These are phyloP conservation scores for Meyerozyma guilliermondii DNA, from an alignment of 1,139 yeast genomes.

Conservation along the genomic window DNA sequence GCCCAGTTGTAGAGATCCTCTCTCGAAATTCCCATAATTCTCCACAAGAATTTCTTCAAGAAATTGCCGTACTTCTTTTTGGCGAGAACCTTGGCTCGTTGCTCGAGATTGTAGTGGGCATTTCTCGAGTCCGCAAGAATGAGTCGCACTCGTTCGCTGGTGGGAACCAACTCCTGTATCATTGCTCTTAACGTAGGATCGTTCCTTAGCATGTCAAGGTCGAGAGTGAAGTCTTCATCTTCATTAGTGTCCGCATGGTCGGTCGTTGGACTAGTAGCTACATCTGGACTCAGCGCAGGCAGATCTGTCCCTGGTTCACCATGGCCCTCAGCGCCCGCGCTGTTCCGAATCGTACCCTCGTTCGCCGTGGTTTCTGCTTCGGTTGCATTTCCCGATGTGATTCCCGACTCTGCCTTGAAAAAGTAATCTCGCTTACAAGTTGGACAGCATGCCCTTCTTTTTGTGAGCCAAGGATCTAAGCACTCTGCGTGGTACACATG, in stretches of 20 bases:
- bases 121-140: slow-evolving; percentile 25
- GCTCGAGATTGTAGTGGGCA: slow-evolving; percentile 33
- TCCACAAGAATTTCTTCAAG: slow-evolving; percentile 44
- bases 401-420: slow-evolving; percentile 23
- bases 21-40: slow-evolving; percentile 47
- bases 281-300: not conserved
- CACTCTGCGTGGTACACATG: slow-evolving; percentile 81
- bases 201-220: slow-evolving; percentile 36
- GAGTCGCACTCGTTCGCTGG: slow-evolving; percentile 34
- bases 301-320: slow-evolving; percentile 6
- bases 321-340: slow-evolving; percentile 7
- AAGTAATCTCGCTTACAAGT: slow-evolving; percentile 74
- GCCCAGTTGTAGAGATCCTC: slow-evolving; percentile 49
- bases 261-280: not conserved
- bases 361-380: not conserved
- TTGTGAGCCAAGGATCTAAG: slow-evolving; percentile 77
- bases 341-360: not conserved
- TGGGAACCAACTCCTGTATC: slow-evolving; percentile 38
- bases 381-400: not conserved
- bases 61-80: slow-evolving; percentile 29
- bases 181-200: slow-evolving; percentile 37
- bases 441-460: slow-evolving; percentile 78
- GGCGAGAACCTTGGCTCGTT: slow-evolving; percentile 35
- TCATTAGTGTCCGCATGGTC: slow-evolving; percentile 13
- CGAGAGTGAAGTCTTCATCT: slow-evolving; percentile 22